phyloP scores from a whole-genome alignment of 1,139 yeast genomes.

The Magnusiomyces sp. region DNA sequence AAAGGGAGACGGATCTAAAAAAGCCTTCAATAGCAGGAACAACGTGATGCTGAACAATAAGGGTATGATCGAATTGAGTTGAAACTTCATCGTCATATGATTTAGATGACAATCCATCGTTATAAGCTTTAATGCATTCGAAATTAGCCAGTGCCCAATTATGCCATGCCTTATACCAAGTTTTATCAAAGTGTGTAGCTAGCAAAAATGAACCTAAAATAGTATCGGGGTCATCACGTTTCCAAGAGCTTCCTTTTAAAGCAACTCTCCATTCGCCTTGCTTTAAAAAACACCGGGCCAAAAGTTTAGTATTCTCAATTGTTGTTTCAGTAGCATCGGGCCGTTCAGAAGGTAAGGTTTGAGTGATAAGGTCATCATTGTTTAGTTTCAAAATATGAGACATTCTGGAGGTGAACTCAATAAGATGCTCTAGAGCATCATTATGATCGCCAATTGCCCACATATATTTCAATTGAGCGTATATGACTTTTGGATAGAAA shows the following conservation, averaged over 20 bases:
- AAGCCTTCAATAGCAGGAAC: slow-evolving; percentile 93
- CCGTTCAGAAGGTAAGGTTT: slow-evolving; percentile 70
- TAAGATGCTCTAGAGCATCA: slow-evolving; percentile 78
- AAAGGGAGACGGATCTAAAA: slow-evolving; percentile 86
- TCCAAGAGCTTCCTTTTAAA: slow-evolving; percentile 60
- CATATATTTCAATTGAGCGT: slow-evolving; percentile 92
- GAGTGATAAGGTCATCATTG: slow-evolving; percentile 64
- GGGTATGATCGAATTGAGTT: too few relatives aligned
- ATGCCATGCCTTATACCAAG: slow-evolving; percentile 99
- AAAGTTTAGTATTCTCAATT: slow-evolving; percentile 72
- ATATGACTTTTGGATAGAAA: slow-evolving; percentile 74
- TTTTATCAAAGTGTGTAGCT: slow-evolving; percentile 88
- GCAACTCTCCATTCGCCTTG: slow-evolving; percentile 98
- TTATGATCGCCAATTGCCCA: slow-evolving; percentile 92
- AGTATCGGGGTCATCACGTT: slow-evolving; percentile 62
- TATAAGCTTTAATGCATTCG: slow-evolving; percentile 71
- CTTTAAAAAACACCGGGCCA: slow-evolving; percentile 90
- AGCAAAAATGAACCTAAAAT: slow-evolving; percentile 84
- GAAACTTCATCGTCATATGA: slow-evolving; percentile 41
- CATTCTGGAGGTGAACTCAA: slow-evolving; percentile 86
- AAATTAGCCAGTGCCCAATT: slow-evolving; percentile 98
- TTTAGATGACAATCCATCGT: slow-evolving; percentile 20
- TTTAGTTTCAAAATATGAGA: slow-evolving; percentile 56
- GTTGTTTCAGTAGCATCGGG: slow-evolving; percentile 73
- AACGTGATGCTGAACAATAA: slow-evolving; percentile 64